Base-by-base conservation (phyloP, 2,329 filamentous ascomycete species). In the Claviceps maximensis region DNA sequence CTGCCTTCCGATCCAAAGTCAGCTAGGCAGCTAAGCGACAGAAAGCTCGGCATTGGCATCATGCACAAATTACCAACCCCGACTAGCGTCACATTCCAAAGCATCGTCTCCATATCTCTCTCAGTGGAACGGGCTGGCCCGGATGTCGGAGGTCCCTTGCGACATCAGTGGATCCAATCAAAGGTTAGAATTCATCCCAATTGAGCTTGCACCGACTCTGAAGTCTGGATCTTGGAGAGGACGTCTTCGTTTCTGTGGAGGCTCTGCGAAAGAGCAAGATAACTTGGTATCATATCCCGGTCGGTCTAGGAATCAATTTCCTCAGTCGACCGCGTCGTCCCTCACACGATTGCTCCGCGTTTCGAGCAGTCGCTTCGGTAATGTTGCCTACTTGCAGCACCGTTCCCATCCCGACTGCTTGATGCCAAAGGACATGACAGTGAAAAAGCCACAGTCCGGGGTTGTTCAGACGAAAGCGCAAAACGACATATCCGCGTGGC, bases 221-320 rank as follows among this genome's bases (percentile, higher is more conserved):
- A 29, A 29, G n/a, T n/a, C n/a, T n/a, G n/a, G n/a, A 29, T 8
- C 27, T 29, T 29, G 27, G 27, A n/a, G n/a, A 9, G 2, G 42
- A 45, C 23, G 1, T 27, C 7, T 45, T 23, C 25, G 2, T 19
- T 38, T 38, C 7, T 17, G 33, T n/a, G 27, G 70, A 71, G 54
- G 74, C 75, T 44, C 65, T 76, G 51, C 71, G 69, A 57, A 74
- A 74, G 59, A 74, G 71, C 58, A 79, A 75, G 67, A 77, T 93
- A 56, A 81, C 87, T 72, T 96, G 90, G 90, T 88, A 89, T 68
- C 87, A 87, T 47, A 95, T 96, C 60, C 90, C 90, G 23, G 80
- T 95, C 53, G 87, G 85, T 25, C 75, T 95, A 21, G 90, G 90
- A 55, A 83, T 38, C 13, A 5, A 17, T 3, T 1, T 38, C 17